Conservation (phyloP, 164 flowering plant species). For the Warburgia ugandensis region DNA sequence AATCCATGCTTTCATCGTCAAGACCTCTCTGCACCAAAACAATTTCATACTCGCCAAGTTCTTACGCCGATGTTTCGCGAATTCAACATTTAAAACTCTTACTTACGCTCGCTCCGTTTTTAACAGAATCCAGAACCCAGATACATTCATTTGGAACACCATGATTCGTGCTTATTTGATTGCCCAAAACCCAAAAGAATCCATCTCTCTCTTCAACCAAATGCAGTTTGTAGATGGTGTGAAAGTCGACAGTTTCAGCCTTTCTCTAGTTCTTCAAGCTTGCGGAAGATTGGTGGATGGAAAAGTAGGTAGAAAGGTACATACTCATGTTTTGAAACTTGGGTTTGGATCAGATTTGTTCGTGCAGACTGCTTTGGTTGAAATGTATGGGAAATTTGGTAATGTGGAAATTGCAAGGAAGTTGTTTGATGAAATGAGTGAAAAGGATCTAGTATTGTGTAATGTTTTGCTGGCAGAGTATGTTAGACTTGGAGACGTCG, state of each 20-base stretch:
- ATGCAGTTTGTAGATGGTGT: slow-evolving; percentile 13
- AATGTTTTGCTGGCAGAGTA: slow-evolving; percentile 26
- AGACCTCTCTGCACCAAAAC: slow-evolving; percentile 22
- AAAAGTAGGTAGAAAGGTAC: slow-evolving; percentile 15
- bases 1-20: slow-evolving; percentile 24
- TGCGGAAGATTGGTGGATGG: slow-evolving; percentile 19
- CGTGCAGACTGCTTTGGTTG: no score
- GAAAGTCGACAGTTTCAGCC: slow-evolving; percentile 20
- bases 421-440: no score
- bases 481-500: slow-evolving; percentile 19
- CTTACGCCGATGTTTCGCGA: slow-evolving; percentile 7
- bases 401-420: no score
- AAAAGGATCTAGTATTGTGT: no score
- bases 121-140: slow-evolving; percentile 13
- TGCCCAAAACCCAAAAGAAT: slow-evolving; percentile 17
- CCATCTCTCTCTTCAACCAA: slow-evolving; percentile 16
- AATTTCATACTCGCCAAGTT: slow-evolving; percentile 23
- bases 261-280: slow-evolving; percentile 28
- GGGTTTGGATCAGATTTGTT: no score
- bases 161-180: slow-evolving; percentile 29
- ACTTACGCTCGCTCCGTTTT: slow-evolving; percentile 21
- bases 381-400: no score
- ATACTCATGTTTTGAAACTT: slow-evolving; percentile 19
- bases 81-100: slow-evolving; percentile 6
- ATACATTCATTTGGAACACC: slow-evolving; percentile 26